Percentiles rank a stretch among this genome's conserved stretches.
phyloP scores from a whole-genome alignment of 768 basidiomycete genomes.

The Pulveroboletus sp. region DNA sequence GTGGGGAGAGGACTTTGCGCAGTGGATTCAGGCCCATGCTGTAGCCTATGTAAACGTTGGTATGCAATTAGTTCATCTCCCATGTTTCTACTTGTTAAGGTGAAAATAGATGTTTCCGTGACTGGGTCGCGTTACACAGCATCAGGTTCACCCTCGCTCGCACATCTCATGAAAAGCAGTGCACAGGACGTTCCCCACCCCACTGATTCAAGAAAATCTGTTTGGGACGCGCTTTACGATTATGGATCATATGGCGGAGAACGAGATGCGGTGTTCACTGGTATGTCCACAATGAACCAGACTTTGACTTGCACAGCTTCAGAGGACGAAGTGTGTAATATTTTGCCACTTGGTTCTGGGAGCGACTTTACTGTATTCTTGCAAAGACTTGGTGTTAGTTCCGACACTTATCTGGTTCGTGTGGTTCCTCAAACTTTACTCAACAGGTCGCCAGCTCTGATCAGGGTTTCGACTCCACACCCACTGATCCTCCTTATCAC shows the following conservation, averaged over 20 bases:
- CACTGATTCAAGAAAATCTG: constrained; percentile 43
- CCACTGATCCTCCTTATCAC: constrained; percentile 62
- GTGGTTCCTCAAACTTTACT: background rate
- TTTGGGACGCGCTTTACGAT: constrained; percentile 59
- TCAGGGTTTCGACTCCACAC: constrained; percentile 28
- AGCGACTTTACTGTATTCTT: constrained; percentile 91
- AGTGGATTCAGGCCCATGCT: constrained; percentile 73
- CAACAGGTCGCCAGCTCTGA: constrained; percentile 33
- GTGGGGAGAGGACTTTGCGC: constrained; percentile 88
- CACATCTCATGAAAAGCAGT: constrained; percentile 49
- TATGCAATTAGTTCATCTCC: constrained; percentile 17
- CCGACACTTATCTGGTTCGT: background rate
- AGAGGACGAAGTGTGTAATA: constrained; percentile 36
- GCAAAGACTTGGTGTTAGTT: constrained; percentile 63
- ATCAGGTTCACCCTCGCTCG: constrained; percentile 60
- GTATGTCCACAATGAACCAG: constrained; percentile 35
- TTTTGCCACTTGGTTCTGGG: constrained; percentile 69
- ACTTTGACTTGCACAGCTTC: constrained; percentile 9
- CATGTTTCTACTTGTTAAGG: background rate
- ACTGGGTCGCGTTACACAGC: constrained; percentile 49
- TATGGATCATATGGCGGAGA: constrained; percentile 45
- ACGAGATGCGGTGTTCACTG: constrained; percentile 42
- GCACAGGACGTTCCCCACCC: constrained; percentile 58
- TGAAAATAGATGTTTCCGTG: constrained; percentile 47
- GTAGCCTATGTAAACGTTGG: constrained; percentile 85